A percentile compares a stretch with the other conserved stretches of the same genome.
These are phyloP conservation scores for Naganishia vaughanmartiniae DNA, from an alignment of 768 basidiomycete genomes.

Conservation along the genomic window DNA sequence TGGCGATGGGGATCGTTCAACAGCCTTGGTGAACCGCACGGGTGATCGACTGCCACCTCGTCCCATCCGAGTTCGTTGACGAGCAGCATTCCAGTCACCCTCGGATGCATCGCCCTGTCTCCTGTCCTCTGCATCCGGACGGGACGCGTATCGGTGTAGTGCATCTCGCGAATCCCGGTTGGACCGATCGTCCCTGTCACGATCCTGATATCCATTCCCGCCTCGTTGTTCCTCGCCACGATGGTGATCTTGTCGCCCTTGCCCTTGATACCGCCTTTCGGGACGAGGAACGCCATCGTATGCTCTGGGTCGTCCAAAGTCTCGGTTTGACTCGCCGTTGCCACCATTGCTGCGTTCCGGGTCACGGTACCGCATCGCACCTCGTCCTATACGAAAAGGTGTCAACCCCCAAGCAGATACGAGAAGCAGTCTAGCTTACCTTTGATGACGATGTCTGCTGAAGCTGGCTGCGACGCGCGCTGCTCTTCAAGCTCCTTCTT, in stretches of 20 bases:
- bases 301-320: conserved; percentile 12
- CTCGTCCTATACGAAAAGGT: conserved; percentile 39
- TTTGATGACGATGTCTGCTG: conserved; percentile 48
- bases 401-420: not conserved
- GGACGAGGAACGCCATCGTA: conserved; percentile 20
- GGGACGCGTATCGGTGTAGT: not conserved
- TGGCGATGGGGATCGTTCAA: not conserved
- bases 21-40: conserved; percentile 13
- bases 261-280: conserved; percentile 3
- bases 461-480: conserved; percentile 30
- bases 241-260: not conserved
- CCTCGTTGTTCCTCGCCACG: not conserved
- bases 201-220: not conserved
- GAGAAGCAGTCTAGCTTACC: conserved; percentile 33
- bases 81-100: conserved; percentile 21
- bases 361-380: conserved; percentile 49
- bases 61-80: conserved; percentile 27
- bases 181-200: conserved; percentile 13
- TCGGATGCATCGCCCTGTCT: conserved; percentile 18
- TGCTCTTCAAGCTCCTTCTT: conserved; percentile 40
- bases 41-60: conserved; percentile 18
- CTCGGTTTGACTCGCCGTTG: not conserved
- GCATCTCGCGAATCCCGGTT: conserved; percentile 4
- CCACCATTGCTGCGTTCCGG: conserved; percentile 35
- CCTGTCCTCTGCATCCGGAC: conserved; percentile 12